Conservation (phyloP, 148 eudicot species). For the Camellia sinensis region DNA sequence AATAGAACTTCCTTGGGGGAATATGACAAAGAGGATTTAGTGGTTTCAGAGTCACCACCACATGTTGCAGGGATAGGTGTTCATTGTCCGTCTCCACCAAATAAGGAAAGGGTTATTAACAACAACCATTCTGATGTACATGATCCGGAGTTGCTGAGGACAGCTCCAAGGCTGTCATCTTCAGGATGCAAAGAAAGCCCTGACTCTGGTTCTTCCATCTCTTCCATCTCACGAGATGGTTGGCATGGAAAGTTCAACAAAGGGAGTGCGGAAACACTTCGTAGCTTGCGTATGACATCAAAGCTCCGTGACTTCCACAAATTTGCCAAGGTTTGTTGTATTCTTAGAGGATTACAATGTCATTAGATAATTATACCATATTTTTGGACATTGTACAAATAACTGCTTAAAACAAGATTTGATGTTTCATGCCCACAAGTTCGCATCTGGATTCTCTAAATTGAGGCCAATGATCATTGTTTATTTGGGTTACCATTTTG, state of each 20-base stretch:
- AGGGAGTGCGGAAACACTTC: constrained; percentile 72
- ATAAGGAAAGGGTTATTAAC: constrained; percentile 44
- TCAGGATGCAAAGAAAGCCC: constrained; percentile 57
- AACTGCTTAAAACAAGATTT: neutral
- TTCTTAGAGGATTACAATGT: constrained; percentile 2
- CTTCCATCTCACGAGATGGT: constrained; percentile 69
- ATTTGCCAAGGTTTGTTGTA: constrained; percentile 73
- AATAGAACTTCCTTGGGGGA: constrained; percentile 58
- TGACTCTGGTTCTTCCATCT: constrained; percentile 58
- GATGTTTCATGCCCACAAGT: neutral
- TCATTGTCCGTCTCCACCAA: constrained; percentile 44
- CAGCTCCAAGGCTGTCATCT: constrained; percentile 47
- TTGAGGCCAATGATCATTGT: neutral
- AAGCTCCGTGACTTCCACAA: constrained; percentile 95
- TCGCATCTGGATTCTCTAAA: neutral
- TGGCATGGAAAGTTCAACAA: constrained; percentile 61
- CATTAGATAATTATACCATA: no score
- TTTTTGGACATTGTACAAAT: constrained; percentile 6
- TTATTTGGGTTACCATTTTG: neutral
- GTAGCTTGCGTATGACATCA: constrained; percentile 76
- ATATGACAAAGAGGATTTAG: constrained; percentile 69
- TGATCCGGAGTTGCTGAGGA: constrained; percentile 51
- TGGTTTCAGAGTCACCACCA: constrained; percentile 58
- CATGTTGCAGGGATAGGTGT: constrained; percentile 30
- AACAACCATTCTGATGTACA: constrained; percentile 47